Conservation (phyloP, 2,329 filamentous ascomycete species). For the Pseudodiploospora longispora region DNA sequence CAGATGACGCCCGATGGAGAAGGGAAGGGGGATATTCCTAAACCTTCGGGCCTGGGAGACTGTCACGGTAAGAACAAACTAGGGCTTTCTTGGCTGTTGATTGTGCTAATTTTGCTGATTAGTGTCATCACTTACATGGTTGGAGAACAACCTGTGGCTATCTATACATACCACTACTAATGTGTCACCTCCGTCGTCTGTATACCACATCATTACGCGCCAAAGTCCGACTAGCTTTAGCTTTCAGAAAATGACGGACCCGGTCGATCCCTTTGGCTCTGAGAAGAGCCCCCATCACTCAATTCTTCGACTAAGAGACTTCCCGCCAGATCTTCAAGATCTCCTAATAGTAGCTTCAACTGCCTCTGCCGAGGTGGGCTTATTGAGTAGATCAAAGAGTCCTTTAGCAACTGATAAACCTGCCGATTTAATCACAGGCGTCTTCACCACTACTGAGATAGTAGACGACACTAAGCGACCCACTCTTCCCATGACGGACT, state of each 20-base stretch:
- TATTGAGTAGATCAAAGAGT: conserved; percentile 66
- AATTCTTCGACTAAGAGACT: conserved; percentile 68
- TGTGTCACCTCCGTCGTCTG: conserved; percentile 51
- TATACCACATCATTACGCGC: conserved; percentile 73
- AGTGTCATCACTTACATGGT: conserved; percentile 80
- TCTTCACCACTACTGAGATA: conserved; percentile 67
- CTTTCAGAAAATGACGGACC: conserved; percentile 67
- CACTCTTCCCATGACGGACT: conserved; percentile 60
- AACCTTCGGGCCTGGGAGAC: conserved; percentile 58
- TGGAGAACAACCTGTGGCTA: conserved; percentile 81
- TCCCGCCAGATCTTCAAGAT: conserved; percentile 72
- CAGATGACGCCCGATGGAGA: conserved; percentile 80
- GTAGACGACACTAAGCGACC: conserved; percentile 68
- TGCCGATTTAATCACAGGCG: conserved; percentile 50
- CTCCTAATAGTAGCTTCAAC: conserved; percentile 77
- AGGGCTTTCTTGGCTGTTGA: neutral
- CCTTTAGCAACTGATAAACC: conserved; percentile 55
- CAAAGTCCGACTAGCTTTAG: conserved; percentile 51
- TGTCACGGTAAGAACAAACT: conserved; percentile 55
- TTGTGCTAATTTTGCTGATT: conserved; percentile 9
- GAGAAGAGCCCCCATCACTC: conserved; percentile 68
- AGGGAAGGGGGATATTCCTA: conserved; percentile 69
- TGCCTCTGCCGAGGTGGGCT: conserved; percentile 66
- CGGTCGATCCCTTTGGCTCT: conserved; percentile 63
- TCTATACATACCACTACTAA: conserved; percentile 64